phyloP scores from a whole-genome alignment of 2,329 filamentous ascomycete genomes.

The Cadophora luteo-olivacea region DNA sequence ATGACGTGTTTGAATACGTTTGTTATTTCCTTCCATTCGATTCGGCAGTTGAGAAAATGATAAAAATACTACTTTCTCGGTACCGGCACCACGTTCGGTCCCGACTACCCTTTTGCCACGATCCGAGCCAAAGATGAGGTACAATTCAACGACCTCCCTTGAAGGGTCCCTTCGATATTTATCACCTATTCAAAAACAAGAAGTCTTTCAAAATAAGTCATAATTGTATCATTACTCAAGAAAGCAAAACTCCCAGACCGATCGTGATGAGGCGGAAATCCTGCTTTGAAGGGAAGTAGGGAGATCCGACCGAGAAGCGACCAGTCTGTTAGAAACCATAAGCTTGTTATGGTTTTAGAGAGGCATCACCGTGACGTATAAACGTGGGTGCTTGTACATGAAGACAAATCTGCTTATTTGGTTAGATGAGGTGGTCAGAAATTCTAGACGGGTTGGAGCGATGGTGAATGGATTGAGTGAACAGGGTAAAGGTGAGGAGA shows the following conservation, averaged over 20 bases:
- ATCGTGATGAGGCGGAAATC: neutral
- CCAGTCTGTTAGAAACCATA: neutral
- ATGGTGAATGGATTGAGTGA: neutral
- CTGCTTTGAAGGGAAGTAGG: too few species aligned
- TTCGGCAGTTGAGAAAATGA: neutral
- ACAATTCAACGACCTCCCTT: too few species aligned
- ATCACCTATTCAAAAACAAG: too few species aligned
- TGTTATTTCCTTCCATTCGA: neutral
- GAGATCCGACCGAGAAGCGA: neutral
- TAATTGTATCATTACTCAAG: too few species aligned
- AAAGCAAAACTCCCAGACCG: too few species aligned
- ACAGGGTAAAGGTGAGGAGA: neutral
- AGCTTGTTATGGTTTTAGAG: neutral
- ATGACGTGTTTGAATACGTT: neutral
- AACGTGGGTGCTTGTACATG: neutral
- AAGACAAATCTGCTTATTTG: neutral
- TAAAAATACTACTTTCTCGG: neutral
- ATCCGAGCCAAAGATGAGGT: neutral
- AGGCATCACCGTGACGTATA: neutral
- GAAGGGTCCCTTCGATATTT: too few species aligned
- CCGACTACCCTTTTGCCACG: neutral
- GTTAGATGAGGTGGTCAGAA: neutral
- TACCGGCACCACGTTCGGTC: neutral
- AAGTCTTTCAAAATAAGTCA: too few species aligned
- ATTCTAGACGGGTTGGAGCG: neutral